Evolutionary conservation across 345 rosid genomes (phyloP).

Genomic region (Barbarea vulgaris): DNA sequence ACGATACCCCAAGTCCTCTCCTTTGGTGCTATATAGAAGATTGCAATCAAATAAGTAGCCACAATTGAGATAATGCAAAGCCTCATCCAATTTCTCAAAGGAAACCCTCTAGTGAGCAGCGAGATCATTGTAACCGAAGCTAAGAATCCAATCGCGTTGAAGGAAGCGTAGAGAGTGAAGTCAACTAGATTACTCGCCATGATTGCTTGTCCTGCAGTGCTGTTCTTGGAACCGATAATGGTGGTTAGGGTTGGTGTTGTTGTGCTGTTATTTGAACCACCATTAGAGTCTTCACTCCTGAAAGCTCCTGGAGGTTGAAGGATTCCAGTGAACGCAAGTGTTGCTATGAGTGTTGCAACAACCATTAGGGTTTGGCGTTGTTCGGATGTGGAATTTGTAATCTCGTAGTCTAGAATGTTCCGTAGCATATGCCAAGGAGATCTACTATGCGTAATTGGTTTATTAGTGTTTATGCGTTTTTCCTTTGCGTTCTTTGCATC

Average conservation of each 20-base stretch:
- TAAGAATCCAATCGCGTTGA: slow-evolving; percentile 31
- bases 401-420: background rate
- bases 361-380: background rate
- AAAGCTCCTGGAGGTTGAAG: slow-evolving; percentile 32
- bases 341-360: slow-evolving; percentile 27
- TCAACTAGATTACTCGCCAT: background rate
- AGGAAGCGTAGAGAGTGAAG: slow-evolving; percentile 22
- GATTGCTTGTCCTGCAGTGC: slow-evolving; percentile 20
- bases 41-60: slow-evolving; percentile 17
- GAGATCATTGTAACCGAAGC: slow-evolving; percentile 28
- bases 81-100: slow-evolving; percentile 25
- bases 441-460: background rate
- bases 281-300: slow-evolving; percentile 9
- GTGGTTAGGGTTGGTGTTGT: background rate
- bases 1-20: background rate
- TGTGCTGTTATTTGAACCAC: slow-evolving; percentile 1
- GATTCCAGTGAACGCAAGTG: slow-evolving; percentile 20
- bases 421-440: background rate
- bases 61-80: slow-evolving; percentile 32
- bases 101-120: slow-evolving; percentile 12
- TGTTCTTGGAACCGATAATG: background rate
- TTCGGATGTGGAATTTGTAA: background rate
- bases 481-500: slow-evolving; percentile 12
- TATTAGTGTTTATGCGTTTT: background rate
- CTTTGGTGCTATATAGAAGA: slow-evolving; percentile 18